Conservation (phyloP, 352 stramenopile species). For the Globisporangium apiculatum region DNA sequence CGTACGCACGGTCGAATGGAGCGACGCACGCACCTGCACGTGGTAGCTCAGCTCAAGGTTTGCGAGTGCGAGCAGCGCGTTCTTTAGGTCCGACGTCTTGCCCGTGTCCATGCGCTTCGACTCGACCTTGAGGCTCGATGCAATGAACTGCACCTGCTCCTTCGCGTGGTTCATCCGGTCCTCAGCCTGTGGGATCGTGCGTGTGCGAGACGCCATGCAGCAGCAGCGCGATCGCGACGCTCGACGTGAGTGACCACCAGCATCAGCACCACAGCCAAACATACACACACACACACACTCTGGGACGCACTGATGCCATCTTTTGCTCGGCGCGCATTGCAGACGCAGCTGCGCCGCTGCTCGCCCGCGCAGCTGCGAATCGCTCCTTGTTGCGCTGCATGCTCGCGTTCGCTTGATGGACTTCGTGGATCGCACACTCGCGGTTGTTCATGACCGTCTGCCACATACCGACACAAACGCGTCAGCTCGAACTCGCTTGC, state of each 20-base stretch:
- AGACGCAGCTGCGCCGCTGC: constrained; percentile 75
- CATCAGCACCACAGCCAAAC: too few relatives aligned
- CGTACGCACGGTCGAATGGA: too few relatives aligned
- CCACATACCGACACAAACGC: neutral
- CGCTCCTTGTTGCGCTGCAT: constrained; percentile 88
- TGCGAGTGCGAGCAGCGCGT: constrained; percentile 63
- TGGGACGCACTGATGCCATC: constrained; percentile 59
- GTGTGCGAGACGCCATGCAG: neutral
- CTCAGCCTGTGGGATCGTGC: constrained; percentile 36
- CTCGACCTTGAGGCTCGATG: constrained; percentile 81
- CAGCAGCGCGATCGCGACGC: neutral
- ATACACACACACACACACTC: too few relatives aligned
- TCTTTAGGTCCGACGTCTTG: constrained; percentile 73
- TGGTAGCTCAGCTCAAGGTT: constrained; percentile 81
- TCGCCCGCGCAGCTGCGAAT: constrained; percentile 77
- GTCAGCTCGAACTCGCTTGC: too few relatives aligned
- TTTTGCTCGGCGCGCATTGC: constrained; percentile 86
- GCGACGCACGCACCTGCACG: constrained; percentile 33
- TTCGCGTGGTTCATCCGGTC: constrained; percentile 83
- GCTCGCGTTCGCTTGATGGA: constrained; percentile 83
- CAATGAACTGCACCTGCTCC: constrained; percentile 86
- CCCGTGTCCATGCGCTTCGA: constrained; percentile 77
- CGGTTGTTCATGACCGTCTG: constrained; percentile 84
- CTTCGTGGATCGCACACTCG: constrained; percentile 77
- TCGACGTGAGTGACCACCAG: too few relatives aligned